These are phyloP conservation scores for Digitaria exilis DNA, from an alignment of 202 grass and related monocot species.

Conservation along the genomic window DNA sequence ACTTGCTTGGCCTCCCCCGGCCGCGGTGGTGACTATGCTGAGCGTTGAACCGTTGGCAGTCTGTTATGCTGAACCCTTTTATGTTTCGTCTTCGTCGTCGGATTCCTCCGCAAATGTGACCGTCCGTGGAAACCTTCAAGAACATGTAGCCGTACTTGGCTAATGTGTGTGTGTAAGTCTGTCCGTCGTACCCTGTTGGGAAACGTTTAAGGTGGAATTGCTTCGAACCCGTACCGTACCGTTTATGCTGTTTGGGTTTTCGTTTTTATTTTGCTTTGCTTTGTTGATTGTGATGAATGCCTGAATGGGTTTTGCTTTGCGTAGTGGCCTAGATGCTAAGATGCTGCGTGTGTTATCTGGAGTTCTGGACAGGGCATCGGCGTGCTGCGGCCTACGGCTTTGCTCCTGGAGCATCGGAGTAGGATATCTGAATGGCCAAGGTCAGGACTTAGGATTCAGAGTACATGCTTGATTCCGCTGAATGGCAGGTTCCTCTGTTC, in stretches of 20 bases:
- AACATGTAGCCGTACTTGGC: background rate
- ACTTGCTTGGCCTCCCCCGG: background rate
- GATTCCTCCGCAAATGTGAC: slow-evolving; percentile 19
- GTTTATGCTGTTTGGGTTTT: background rate
- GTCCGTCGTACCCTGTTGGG: background rate
- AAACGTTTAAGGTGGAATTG: background rate
- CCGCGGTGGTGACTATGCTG: background rate
- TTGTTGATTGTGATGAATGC: background rate
- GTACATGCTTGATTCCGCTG: no score
- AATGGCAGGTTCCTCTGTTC: background rate
- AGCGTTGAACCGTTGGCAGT: background rate
- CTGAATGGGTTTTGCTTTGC: background rate
- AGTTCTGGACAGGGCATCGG: no score
- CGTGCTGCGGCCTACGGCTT: no score
- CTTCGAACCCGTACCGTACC: background rate
- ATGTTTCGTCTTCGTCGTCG: background rate
- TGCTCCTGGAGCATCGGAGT: no score
- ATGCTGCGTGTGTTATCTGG: background rate
- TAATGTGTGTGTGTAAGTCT: background rate
- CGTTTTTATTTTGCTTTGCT: background rate
- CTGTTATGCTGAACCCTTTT: background rate
- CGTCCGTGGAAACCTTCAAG: background rate
- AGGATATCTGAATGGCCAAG: no score
- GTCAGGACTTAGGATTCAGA: no score
- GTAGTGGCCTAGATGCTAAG: background rate